Evolutionary conservation across 169 alveolate genomes (phyloP), one percentile per base, ranked within the genome.

Genomic region (Cryptosporidium ubiquitum): DNA sequence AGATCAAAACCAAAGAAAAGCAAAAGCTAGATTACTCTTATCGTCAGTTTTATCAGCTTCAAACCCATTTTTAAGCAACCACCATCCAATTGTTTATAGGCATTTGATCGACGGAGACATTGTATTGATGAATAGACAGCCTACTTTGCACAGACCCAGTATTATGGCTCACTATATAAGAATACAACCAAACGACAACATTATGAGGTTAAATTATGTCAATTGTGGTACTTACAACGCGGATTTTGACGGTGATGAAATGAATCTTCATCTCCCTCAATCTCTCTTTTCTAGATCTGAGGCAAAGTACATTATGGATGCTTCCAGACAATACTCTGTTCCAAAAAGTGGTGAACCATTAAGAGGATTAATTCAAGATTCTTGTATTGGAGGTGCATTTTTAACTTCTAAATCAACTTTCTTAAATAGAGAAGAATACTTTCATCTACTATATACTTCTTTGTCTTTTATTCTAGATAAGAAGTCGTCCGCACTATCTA

Each of bases 231-330:
- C 99, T 26, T 98, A 98, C 96, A 98, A 98, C 93, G 99, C 99
- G 0, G 99, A 98, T 93, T 98, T 98, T 92, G 99, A 98, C 91
- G 99, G 99, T 5, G 99, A 98, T 92, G 99, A 98, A 93, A 98
- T 98, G 99, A 98, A 98, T 92, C 79, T 98, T 66, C 99, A 98
- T 86, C 95, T 98, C 51, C 97, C 98, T 10, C 98, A 96, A 95
- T 98, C 97, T 55, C 95, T 96, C 74, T 91, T 95, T 39, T 98
- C 99, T 0, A 96, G 99, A 69, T 95, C 99, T 18, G 99, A 98
- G 86, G 99, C 99, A 7, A 94, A 96, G 68, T 94, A 94, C 57
- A 94, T 98, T 31, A 95, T 98, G 70, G 95, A 96, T 49, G 98
- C 99, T 57, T 99, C 98, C 91, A 93, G 96, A 93, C 97, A 98